Percentiles rank a stretch among this genome's conserved stretches.
Evolutionary conservation across 768 basidiomycete species (phyloP).

Genomic region (Tricholoma bakamatsutake): DNA sequence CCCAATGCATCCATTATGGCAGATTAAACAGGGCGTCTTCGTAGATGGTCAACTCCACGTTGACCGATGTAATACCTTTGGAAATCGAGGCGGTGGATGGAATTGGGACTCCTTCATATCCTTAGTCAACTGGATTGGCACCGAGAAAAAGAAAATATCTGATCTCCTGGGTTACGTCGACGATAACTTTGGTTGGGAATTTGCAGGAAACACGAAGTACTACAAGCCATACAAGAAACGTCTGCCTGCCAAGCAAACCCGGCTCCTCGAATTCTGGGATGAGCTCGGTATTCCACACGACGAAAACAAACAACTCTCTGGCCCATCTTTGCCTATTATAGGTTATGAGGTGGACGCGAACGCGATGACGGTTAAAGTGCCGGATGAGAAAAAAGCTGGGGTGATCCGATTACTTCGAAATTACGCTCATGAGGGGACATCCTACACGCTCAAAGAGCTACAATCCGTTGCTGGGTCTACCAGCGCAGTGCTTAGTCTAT

Average conservation of each 20-base stretch:
- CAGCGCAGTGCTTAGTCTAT: neutral
- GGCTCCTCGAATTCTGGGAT: neutral
- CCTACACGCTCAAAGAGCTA: neutral
- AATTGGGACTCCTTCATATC: neutral
- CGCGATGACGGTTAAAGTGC: conserved; percentile 1
- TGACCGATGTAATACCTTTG: conserved; percentile 10
- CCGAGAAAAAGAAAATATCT: neutral
- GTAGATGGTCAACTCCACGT: conserved; percentile 24
- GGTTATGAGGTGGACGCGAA: conserved; percentile 7
- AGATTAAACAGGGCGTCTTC: conserved; percentile 27
- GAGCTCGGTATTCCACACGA: conserved; percentile 6
- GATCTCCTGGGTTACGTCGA: neutral
- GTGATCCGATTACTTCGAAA: neutral
- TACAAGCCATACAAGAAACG: conserved; percentile 2
- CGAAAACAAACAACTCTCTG: conserved; percentile 3
- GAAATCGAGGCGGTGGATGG: neutral
- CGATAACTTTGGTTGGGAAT: neutral
- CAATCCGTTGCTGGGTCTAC: neutral
- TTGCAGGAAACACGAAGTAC: neutral
- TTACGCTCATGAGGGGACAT: neutral
- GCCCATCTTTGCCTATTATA: neutral
- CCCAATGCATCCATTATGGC: conserved; percentile 25
- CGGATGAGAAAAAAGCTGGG: neutral
- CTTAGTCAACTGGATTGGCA: neutral
- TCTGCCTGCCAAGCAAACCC: neutral